Conservation (phyloP, 345 rosid species). For the Brassica carinata region DNA sequence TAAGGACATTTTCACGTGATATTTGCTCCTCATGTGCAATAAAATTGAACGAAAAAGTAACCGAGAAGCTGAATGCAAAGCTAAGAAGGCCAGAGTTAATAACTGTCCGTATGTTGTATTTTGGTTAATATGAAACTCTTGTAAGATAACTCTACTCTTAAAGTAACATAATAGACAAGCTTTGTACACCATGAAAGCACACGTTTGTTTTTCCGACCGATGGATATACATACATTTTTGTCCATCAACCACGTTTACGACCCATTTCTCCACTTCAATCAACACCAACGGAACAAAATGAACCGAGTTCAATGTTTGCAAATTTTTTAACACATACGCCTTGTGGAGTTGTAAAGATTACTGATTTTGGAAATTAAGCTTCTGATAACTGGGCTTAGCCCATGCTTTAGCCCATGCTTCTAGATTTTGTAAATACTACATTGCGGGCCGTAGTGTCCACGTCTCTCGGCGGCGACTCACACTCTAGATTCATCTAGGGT, state of each 20-base stretch:
- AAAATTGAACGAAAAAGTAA: no score
- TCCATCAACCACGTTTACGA: not conserved
- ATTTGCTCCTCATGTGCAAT: no score
- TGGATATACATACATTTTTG: not conserved
- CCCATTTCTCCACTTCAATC: not conserved
- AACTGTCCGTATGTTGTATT: no score
- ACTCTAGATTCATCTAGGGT: not conserved
- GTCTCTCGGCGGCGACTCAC: not conserved
- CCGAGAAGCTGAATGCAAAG: no score
- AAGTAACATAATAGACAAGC: not conserved
- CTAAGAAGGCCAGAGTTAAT: no score
- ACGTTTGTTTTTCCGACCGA: no score
- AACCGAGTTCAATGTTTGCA: not conserved
- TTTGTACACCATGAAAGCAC: not conserved
- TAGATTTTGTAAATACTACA: not conserved
- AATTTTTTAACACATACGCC: not conserved
- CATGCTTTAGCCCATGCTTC: not conserved
- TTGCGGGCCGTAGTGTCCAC: not conserved
- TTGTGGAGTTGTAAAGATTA: not conserved
- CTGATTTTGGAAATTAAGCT: not conserved
- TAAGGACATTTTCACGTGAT: no score
- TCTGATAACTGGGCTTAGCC: not conserved
- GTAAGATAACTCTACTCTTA: no score
- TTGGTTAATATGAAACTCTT: no score
- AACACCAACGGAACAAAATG: not conserved